Evolutionary conservation across 1,139 yeast species (phyloP), one percentile per base, ranked within the genome.

Genomic region (Kodamaea sp.): DNA sequence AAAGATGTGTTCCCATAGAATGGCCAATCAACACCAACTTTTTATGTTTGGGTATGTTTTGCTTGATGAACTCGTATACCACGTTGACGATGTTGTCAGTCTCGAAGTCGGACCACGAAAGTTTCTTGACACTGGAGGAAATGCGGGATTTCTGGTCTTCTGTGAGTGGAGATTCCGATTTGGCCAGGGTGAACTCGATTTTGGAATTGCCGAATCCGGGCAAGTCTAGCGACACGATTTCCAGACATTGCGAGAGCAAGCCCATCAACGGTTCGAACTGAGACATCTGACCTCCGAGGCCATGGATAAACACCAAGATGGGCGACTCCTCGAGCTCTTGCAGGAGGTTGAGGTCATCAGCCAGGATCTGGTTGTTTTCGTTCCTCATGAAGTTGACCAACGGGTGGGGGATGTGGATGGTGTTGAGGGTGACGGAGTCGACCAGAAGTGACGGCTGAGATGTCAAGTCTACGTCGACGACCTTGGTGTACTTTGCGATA

Each of bases 141-240:
- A 78, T 63, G 9, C 49, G 41, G 1, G 29, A n/a, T 27, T 58
- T 55, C 14, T 71, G 63, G 5, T 44, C 50, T 0, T 40, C 38
- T 1, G 61, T 40, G 9, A 70, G 49, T 1, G 40, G 35, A 1
- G 66, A 46, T 15, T 63, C 51, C 23, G 49, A 44, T 26, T 57
- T 56, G 31, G 42, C 43, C 9, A 38, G 25, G 15, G 46, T 34
- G 29, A 58, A 57, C 7, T 42, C 33, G 8, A 48, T 7, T 28
- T 65, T 64, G 1, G 82, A 75, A 46, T 72, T 71, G 12, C 94
- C 94, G 57, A 82, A 82, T 0, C 94, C 94, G 0, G 94, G 94
- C 35, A 84, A 63, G 50, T 84, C 94, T 14, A 84, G 49, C 1
- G 86, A 70, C 35, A 80, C 52, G 3, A 83, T 69, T 43, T 81